Percentiles rank a stretch among this genome's conserved stretches.
These are phyloP conservation scores for Umbelopsis isabellina DNA, from an alignment of 192 early-diverging fungal genomes.

Conservation along the genomic window DNA sequence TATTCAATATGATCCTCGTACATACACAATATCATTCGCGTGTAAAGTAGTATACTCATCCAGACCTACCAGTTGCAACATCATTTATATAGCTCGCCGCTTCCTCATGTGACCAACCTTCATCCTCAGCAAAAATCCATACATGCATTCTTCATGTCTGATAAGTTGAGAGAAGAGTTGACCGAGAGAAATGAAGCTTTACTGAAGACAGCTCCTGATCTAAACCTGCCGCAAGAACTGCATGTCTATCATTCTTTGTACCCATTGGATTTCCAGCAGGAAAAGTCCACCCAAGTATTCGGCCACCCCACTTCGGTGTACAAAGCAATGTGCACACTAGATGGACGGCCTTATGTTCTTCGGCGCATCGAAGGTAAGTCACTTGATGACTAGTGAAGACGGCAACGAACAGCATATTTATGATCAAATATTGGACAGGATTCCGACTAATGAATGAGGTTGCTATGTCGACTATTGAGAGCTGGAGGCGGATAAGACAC, in stretches of 20 bases:
- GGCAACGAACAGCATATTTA: neutral
- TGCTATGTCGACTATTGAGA: slow-evolving; percentile 83
- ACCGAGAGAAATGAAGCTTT: slow-evolving; percentile 66
- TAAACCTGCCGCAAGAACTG: slow-evolving; percentile 74
- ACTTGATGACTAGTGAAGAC: no score
- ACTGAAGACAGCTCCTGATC: slow-evolving; percentile 51
- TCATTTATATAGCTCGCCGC: slow-evolving; percentile 75
- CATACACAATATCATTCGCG: neutral
- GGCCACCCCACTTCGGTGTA: slow-evolving; percentile 79
- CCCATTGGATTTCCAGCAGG: slow-evolving; percentile 61
- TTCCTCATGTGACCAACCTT: slow-evolving; percentile 68
- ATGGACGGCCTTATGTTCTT: slow-evolving; percentile 86
- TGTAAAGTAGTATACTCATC: neutral
- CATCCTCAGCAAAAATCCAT: slow-evolving; percentile 77
- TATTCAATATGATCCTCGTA: neutral
- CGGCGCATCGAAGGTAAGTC: slow-evolving; percentile 78
- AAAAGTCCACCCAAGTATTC: slow-evolving; percentile 62
- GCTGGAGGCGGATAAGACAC: slow-evolving; percentile 82
- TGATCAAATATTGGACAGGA: slow-evolving; percentile 32
- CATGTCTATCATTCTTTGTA: slow-evolving; percentile 89
- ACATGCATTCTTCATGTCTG: slow-evolving; percentile 85
- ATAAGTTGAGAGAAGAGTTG: slow-evolving; percentile 81
- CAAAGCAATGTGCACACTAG: slow-evolving; percentile 81
- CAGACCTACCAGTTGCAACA: slow-evolving; percentile 65
- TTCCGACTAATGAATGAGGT: slow-evolving; percentile 77